Evolutionary conservation across 495 filamentous ascomycete genomes (phyloP), one percentile per base, ranked within the genome.

Genomic region (Penicillium verhagenii): DNA sequence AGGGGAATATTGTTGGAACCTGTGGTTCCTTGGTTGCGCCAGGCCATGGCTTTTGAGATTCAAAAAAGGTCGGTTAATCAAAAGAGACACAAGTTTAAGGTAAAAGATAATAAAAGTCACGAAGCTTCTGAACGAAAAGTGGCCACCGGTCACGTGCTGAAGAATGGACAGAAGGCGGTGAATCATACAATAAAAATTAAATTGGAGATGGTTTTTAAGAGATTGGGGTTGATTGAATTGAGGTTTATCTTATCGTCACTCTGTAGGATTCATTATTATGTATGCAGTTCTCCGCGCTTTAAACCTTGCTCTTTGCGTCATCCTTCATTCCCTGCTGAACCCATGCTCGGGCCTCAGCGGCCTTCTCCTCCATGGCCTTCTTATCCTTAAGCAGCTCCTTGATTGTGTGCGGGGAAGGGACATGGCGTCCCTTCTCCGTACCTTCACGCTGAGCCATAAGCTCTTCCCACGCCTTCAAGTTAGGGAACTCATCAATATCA

Each of bases 1-100:
- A 99, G 75, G 58, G 95, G 95, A 65, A 97, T 94, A 61, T 97
- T 97, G 76, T 99, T 99, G 40, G 95, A 97, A 44, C 95, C 95
- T 11, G 95, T 99, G 66, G 96, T 94, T 50, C 95, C 95, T 79
- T 96, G 91, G 64, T 85, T 89, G 70, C 92, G 86, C 92, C 92
- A 96, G 59, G 91, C 79, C 92, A 96, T 96, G 21, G 57, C 63
- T 54, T 37, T 57, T 42, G 11, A 31, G 25, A 39, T 20, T 54
- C 37, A 53, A 47, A 56, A 25, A 59, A 45, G 48, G 40, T 13
- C 21, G 16, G 59, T 60, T 56, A 54, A 58, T 60, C 47, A 49
- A 54, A 50, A n/a, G 25, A 25, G 42, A 40, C 7, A 40, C 26
- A 18, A 25, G 35, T 39, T 40, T 38, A 31, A 29, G 40, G 24